Evolutionary conservation across 2,329 filamentous ascomycete genomes (phyloP).

Genomic region (Apiospora phragmitis): DNA sequence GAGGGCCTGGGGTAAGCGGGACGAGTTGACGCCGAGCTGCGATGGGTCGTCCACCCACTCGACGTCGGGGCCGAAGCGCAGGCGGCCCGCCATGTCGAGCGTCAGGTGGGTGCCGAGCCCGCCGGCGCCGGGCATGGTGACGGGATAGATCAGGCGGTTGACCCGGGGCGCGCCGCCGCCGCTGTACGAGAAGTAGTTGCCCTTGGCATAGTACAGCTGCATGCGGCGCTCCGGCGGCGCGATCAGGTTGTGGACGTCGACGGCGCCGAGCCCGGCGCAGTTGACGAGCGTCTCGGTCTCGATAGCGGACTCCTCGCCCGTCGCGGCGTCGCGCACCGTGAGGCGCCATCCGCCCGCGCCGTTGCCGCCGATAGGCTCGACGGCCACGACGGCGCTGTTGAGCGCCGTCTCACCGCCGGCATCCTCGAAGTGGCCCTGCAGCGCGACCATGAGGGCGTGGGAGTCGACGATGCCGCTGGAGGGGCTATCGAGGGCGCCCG

Average conservation of each 20-base stretch:
- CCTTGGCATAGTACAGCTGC: constrained; percentile 82
- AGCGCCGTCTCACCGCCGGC: constrained; percentile 74
- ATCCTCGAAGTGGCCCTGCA: constrained; percentile 77
- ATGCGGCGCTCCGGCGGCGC: constrained; percentile 57
- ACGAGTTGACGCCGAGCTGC: constrained; percentile 68
- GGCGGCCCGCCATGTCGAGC: constrained; percentile 78
- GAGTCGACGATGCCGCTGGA: constrained; percentile 90
- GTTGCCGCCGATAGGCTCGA: constrained; percentile 49
- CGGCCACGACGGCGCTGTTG: constrained; percentile 61
- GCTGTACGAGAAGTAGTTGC: constrained; percentile 88
- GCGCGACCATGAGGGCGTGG: constrained; percentile 78
- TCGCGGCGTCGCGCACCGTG: constrained; percentile 46
- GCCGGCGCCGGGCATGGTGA: constrained; percentile 75
- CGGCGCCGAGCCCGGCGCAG: constrained; percentile 78
- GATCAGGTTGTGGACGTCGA: constrained; percentile 79
- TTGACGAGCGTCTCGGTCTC: constrained; percentile 81
- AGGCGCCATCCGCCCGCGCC: constrained; percentile 71
- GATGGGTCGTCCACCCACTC: constrained; percentile 79
- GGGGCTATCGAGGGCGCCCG: constrained; percentile 78
- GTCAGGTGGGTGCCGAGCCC: constrained; percentile 94
- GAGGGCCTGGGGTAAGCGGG: constrained; percentile 66
- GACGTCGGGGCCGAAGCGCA: constrained; percentile 92
- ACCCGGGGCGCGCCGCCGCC: constrained; percentile 62
- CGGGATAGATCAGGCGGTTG: constrained; percentile 81
- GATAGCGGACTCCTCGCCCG: constrained; percentile 56